phyloP scores from a whole-genome alignment of 805 yeast species.

The Saturnispora mendoncae region DNA sequence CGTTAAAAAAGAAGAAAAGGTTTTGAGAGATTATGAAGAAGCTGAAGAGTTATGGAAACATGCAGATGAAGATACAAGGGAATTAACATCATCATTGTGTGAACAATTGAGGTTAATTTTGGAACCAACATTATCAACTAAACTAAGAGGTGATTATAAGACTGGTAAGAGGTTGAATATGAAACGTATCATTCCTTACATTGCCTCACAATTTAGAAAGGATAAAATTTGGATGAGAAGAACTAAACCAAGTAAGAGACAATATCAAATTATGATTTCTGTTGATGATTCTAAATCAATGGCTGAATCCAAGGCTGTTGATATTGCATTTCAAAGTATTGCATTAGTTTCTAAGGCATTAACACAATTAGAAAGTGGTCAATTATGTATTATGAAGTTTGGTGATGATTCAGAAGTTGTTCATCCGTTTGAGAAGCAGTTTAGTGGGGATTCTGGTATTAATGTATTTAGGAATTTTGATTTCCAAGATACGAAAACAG shows the following conservation, averaged over 20 bases:
- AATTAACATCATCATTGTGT: conserved; percentile 75
- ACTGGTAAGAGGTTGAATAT: conserved; percentile 95
- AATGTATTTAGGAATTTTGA: conserved; percentile 79
- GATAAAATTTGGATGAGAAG: conserved; percentile 98
- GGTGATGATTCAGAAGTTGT: conserved; percentile 79
- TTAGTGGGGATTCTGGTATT: conserved; percentile 77
- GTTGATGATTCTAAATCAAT: conserved; percentile 96
- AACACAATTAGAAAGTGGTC: conserved; percentile 91
- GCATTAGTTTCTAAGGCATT: conserved; percentile 90
- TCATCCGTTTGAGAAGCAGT: conserved; percentile 83
- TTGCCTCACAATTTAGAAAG: conserved; percentile 94
- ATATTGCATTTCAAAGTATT: conserved; percentile 88
- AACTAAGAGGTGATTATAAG: conserved; percentile 88
- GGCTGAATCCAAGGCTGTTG: conserved; percentile 87
- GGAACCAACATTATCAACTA: conserved; percentile 95
- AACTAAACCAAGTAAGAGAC: conserved; percentile 94
- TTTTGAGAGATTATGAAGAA: conserved; percentile 34
- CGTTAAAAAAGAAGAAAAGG: conserved; percentile 18
- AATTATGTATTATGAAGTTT: conserved; percentile 79
- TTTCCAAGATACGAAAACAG: conserved; percentile 81
- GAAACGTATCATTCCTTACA: conserved; percentile 96
- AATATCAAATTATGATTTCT: conserved; percentile 95
- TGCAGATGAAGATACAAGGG: conserved; percentile 80
- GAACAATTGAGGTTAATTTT: conserved; percentile 89
- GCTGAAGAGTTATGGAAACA: conserved; percentile 75